Evolutionary conservation across 2,329 filamentous ascomycete genomes (phyloP), one percentile per base, ranked within the genome.

Genomic region (Pezicula radicicola): DNA sequence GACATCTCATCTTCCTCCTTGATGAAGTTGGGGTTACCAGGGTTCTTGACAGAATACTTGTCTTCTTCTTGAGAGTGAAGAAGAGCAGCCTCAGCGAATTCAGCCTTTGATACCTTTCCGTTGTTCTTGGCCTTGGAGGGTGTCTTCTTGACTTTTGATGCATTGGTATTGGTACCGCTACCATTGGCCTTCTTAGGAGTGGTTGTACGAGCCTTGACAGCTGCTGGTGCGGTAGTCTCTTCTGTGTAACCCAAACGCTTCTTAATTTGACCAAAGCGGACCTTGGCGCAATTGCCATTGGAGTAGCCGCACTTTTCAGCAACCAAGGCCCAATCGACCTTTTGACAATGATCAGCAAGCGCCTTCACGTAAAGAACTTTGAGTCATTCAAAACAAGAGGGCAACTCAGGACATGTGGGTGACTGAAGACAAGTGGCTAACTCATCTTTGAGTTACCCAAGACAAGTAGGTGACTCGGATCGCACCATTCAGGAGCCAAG

Each of bases 251-350:
- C 71, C 1, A 75, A 66, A 64, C 78, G 77, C 43, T 68, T 66
- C 63, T 75, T 79, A 54, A 80, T 72, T 53, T 80, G 76, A 3
- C 74, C 70, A 51, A 75, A 81, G 43, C 78, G 75, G 37, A 72
- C 70, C 69, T 75, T 51, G 37, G 78, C 77, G 3, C 72, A 71
- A 8, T 67, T 66, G 0, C 67, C 73, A 36, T 71, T 78, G 54
- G 76, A 76, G 68, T 76, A 75, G 8, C 69, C 67, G 12, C 67
- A 62, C 12, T 73, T 70, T 0, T 47, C 28, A 1, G 77, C 76
- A 3, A 80, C 73, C 4, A 59, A 63, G 0, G 70, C 63, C 78
- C 78, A 81, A 59, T 81, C 72, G 10, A 60, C 54, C 61, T 61
- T 25, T 10, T 18, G 12, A 33, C 12, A 33, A 33, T 33, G 30